Evolutionary conservation across 2,329 filamentous ascomycete species (phyloP).

Genomic region (Calonectria crousiana): DNA sequence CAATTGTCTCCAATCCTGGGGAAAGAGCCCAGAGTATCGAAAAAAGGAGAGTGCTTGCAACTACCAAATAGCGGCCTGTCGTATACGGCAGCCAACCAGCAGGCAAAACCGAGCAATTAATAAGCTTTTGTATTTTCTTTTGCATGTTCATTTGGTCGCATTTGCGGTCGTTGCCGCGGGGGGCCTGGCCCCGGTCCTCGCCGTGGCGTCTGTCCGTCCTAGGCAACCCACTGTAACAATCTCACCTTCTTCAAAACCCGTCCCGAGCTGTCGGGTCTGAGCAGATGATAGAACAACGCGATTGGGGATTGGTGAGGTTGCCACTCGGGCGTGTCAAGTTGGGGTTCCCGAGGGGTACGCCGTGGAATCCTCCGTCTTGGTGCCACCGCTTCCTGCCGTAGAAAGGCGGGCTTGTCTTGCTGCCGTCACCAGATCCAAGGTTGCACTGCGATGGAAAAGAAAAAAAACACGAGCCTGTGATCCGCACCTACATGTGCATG

Average conservation of each 20-base stretch:
- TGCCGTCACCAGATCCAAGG: neutral
- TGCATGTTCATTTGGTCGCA: neutral
- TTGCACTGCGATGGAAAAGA: slow-evolving; percentile 11
- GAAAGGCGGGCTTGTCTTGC: neutral
- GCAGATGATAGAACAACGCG: slow-evolving; percentile 26
- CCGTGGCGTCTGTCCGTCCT: slow-evolving; percentile 37
- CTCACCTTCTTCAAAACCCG: slow-evolving; percentile 37
- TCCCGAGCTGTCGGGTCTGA: slow-evolving; percentile 41
- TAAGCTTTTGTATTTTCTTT: slow-evolving; percentile 2
- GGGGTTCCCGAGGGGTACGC: neutral
- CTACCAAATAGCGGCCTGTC: neutral
- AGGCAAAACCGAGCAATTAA: neutral
- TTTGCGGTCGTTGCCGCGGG: neutral
- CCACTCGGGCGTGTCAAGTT: neutral
- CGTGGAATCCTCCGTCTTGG: neutral
- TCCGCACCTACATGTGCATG: slow-evolving; percentile 10
- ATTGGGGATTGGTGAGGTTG: slow-evolving; percentile 33
- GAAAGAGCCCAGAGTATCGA: neutral
- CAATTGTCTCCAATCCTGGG: neutral
- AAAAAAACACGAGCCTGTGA: neutral
- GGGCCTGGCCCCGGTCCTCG: slow-evolving; percentile 27
- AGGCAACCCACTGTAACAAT: slow-evolving; percentile 39
- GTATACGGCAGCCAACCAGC: neutral
- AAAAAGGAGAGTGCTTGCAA: neutral
- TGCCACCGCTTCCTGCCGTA: neutral